Percentiles rank a stretch among this genome's conserved stretches.
Evolutionary conservation across 768 basidiomycete species (phyloP).

Genomic region (Lyophyllum atratum): DNA sequence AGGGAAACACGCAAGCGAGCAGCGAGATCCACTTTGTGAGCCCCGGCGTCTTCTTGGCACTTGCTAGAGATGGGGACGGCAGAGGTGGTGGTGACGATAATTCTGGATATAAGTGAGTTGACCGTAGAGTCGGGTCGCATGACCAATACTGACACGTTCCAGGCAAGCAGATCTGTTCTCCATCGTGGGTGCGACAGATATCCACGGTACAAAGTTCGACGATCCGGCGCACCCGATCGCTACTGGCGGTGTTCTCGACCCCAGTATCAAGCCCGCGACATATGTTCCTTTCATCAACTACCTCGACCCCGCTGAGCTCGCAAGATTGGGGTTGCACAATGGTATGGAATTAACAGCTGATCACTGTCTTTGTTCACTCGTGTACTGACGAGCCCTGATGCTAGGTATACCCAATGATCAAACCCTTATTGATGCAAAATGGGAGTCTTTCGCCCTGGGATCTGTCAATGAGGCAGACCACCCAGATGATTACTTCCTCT

Average conservation of each 20-base stretch:
- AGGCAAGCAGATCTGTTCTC: conserved; percentile 65
- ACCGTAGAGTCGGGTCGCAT: not conserved
- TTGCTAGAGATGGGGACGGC: conserved; percentile 63
- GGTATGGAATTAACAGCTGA: conserved; percentile 26
- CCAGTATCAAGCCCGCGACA: conserved; percentile 48
- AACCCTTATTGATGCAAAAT: conserved; percentile 64
- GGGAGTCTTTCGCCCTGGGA: conserved; percentile 61
- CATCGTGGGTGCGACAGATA: conserved; percentile 60
- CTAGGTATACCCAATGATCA: conserved; percentile 49
- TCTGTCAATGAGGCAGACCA: conserved; percentile 11
- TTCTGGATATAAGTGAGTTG: conserved; percentile 51
- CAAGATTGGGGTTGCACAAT: conserved; percentile 64
- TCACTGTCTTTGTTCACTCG: not conserved
- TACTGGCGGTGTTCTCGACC: conserved; percentile 45
- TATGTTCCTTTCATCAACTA: conserved; percentile 60
- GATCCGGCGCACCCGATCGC: conserved; percentile 53
- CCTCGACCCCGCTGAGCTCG: conserved; percentile 53
- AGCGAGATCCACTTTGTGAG: conserved; percentile 63
- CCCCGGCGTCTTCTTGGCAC: conserved; percentile 52
- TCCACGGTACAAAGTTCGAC: conserved; percentile 58
- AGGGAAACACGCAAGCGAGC: conserved; percentile 49
- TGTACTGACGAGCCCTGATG: not conserved
- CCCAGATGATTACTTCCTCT: conserved; percentile 19
- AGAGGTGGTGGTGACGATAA: conserved; percentile 51
- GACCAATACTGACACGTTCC: conserved; percentile 7